Conservation (phyloP, 805 yeast species). For the Lipomyces mesembrius region DNA sequence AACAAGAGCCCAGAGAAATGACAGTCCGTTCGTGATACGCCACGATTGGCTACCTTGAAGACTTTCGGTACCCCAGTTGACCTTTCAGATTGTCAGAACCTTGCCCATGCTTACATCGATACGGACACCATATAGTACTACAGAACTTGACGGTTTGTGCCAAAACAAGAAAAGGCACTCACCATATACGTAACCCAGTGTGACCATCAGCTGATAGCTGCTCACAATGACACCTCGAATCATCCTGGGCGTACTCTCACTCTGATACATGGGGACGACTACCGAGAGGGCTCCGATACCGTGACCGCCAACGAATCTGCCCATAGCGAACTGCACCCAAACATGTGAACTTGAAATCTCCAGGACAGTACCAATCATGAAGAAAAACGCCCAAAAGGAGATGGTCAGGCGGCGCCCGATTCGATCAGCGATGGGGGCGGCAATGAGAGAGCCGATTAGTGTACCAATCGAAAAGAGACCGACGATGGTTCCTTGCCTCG, state of each 20-base stretch:
- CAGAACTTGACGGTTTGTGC: not conserved
- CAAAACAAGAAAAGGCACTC: not conserved
- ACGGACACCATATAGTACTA: not conserved
- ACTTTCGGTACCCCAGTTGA: slow-evolving; percentile 38
- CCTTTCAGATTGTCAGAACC: not conserved
- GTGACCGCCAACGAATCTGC: slow-evolving; percentile 62
- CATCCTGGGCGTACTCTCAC: slow-evolving; percentile 77
- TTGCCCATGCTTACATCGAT: not conserved
- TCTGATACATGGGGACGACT: slow-evolving; percentile 75
- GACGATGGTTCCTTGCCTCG: slow-evolving; percentile 50
- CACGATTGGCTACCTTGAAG: slow-evolving; percentile 43
- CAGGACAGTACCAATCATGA: slow-evolving; percentile 70
- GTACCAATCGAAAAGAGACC: slow-evolving; percentile 54
- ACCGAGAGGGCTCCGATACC: slow-evolving; percentile 81
- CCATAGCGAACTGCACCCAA: slow-evolving; percentile 19
- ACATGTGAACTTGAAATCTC: slow-evolving; percentile 54
- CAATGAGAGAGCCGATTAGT: slow-evolving; percentile 37
- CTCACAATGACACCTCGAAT: slow-evolving; percentile 78
- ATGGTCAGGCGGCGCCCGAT: slow-evolving; percentile 62
- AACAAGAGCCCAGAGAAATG: slow-evolving; percentile 62
- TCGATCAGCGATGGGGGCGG: slow-evolving; percentile 68
- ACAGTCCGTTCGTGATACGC: slow-evolving; percentile 55
- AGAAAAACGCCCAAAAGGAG: slow-evolving; percentile 56
- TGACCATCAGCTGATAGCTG: slow-evolving; percentile 63
- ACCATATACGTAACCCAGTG: slow-evolving; percentile 44